Evolutionary conservation across 257 asterid genomes (phyloP).

Genomic region (Petunia secreta): DNA sequence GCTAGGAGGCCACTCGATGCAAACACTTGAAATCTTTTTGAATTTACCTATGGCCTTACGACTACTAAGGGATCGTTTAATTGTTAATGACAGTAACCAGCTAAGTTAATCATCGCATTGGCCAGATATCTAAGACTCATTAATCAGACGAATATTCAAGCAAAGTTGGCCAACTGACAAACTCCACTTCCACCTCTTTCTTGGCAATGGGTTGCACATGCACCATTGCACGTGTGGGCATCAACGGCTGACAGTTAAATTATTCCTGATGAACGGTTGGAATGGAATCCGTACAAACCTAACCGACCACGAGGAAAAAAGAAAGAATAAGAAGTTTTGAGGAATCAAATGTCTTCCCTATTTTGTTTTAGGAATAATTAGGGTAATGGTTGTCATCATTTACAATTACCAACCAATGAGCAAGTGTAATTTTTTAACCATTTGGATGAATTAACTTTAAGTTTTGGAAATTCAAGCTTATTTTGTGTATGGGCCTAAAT

Average conservation of each 20-base stretch:
- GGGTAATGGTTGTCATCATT: no score
- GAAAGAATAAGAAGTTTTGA: neutral
- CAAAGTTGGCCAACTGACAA: conserved; percentile 33
- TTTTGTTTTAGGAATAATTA: neutral
- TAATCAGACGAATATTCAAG: conserved; percentile 17
- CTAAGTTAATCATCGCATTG: conserved; percentile 48
- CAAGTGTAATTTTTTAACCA: no score
- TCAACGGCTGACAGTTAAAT: conserved; percentile 29
- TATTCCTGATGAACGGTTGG: neutral
- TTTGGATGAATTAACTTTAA: no score
- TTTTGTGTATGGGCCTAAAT: no score
- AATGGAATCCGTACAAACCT: conserved; percentile 15
- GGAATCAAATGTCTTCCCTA: neutral
- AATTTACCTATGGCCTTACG: no score
- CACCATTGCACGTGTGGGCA: conserved; percentile 39
- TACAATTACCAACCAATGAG: no score
- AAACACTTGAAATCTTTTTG: no score
- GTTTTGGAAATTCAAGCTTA: no score
- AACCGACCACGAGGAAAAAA: neutral
- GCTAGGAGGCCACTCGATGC: no score
- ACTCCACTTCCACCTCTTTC: conserved; percentile 15
- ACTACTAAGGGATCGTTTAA: conserved; percentile 21
- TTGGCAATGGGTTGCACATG: conserved; percentile 38
- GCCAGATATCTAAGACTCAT: conserved; percentile 33
- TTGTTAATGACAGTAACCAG: conserved; percentile 47